Evolutionary conservation across 1,284 basidiomycete species (phyloP), one percentile per base, ranked within the genome.

Genomic region (Ustilago curta): DNA sequence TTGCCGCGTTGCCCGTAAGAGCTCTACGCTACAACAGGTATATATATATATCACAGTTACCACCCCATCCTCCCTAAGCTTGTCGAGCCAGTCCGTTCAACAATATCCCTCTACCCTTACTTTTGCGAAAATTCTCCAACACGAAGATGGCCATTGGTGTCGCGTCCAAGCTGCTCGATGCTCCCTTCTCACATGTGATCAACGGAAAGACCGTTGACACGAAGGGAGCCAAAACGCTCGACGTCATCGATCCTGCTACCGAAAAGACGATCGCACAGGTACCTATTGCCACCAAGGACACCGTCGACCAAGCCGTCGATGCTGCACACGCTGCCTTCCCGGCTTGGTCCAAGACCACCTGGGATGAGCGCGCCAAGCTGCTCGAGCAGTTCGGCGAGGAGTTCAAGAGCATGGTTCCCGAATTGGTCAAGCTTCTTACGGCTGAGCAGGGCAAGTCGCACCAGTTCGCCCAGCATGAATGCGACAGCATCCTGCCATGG

Each of bases 241-340:
- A 68, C 29, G 67, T 77, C 23, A 40, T 76, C 47, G 53, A 77
- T 47, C 75, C 75, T 40, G 70, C 75, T n/a, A 70, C 70, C 27
- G 75, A 77, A 21, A 43, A 76, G 59, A 37, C 43, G 29, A 37
- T 77, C 18, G 75, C 72, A 8, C 55, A 72, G 31, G 71, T 74
- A 6, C 71, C 71, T 43, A 70, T 74, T 23, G 67, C 67, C 31
- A 67, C 63, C 21, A 51, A 49, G 25, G 64, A 66, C 21, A 50
- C 40, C 16, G 35, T 74, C 11, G 67, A 74, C 47, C 31, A 70
- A 54, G 67, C 76, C 11, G 76, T 75, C 40, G 59, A 77, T 25
- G 59, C 67, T 21, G 72, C 76, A 18, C 57, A 55, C 23, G 59
- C 54, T 4, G 76, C 76, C 23, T 76, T 75, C 54, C 25, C 48